Percentiles rank a stretch among this genome's conserved stretches.
phyloP scores from a whole-genome alignment of 495 filamentous ascomycete genomes.

The Penicillium coprophilum region DNA sequence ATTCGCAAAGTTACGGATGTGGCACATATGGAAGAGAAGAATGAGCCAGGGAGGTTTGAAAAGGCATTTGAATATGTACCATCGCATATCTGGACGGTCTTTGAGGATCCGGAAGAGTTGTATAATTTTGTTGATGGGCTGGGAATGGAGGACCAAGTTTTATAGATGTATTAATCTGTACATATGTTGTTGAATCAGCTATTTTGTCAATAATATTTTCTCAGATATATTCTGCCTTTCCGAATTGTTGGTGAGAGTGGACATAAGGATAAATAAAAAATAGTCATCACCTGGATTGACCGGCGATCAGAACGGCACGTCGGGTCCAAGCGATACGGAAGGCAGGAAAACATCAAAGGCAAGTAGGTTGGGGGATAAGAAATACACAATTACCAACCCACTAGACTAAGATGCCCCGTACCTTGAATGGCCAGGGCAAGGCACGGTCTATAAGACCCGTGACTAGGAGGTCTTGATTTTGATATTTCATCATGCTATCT shows the following conservation, averaged over 20 bases:
- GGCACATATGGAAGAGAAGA: slow-evolving; percentile 70
- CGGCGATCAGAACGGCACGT: neutral
- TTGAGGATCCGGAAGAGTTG: slow-evolving; percentile 70
- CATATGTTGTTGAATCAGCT: neutral
- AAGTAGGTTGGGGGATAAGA: neutral
- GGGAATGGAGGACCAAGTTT: slow-evolving; percentile 27
- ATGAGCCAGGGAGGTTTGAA: slow-evolving; percentile 71
- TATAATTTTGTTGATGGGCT: slow-evolving; percentile 48
- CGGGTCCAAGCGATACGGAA: neutral
- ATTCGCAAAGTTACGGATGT: slow-evolving; percentile 84
- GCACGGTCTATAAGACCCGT: neutral
- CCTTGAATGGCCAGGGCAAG: neutral
- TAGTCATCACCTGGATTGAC: neutral
- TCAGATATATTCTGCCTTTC: neutral
- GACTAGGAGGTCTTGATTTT: neutral
- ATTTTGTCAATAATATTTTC: neutral
- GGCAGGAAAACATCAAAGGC: neutral
- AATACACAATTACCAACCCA: neutral
- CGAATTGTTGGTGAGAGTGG: no score
- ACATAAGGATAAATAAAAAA: neutral
- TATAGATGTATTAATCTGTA: slow-evolving; percentile 13
- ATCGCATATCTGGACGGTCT: slow-evolving; percentile 70
- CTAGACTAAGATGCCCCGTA: neutral
- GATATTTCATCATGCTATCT: neutral
- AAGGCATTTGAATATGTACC: slow-evolving; percentile 78